phyloP scores from a whole-genome alignment of 257 asterid genomes.

The Galeopsis tetrahit region DNA sequence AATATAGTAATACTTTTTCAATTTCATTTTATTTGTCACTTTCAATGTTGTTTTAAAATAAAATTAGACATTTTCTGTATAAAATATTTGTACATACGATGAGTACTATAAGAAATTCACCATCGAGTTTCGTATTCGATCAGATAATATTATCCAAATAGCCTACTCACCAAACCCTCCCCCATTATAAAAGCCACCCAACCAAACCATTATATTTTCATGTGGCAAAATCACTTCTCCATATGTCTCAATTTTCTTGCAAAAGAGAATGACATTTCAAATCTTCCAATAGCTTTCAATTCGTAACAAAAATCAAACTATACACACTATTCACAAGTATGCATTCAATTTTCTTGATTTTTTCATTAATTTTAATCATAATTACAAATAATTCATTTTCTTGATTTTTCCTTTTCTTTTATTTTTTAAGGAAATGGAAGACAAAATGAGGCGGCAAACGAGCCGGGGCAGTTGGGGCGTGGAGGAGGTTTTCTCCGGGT shows the following conservation, averaged over 20 bases:
- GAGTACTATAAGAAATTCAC: too few relatives aligned
- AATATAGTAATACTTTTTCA: too few relatives aligned
- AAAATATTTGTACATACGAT: too few relatives aligned
- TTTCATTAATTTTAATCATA: background rate
- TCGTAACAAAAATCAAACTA: background rate
- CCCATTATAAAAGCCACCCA: constrained; percentile 30
- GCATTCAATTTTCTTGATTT: background rate
- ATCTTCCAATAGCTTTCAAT: background rate
- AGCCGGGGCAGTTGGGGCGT: constrained; percentile 54
- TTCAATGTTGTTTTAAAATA: too few relatives aligned
- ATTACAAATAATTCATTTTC: background rate
- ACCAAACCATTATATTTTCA: constrained; percentile 1
- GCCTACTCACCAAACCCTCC: background rate
- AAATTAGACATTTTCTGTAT: too few relatives aligned
- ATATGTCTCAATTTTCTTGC: background rate
- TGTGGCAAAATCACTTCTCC: background rate
- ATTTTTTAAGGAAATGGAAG: constrained; percentile 31
- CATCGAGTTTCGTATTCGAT: too few relatives aligned
- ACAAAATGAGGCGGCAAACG: constrained; percentile 44
- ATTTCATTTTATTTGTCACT: too few relatives aligned
- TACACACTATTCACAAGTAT: background rate
- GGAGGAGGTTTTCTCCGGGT: constrained; percentile 56
- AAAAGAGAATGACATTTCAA: background rate
- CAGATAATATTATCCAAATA: too few relatives aligned
- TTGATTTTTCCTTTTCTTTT: background rate